These are phyloP conservation scores for Trichoderma semiorbis DNA, from an alignment of 2,329 filamentous ascomycete species.

Conservation along the genomic window DNA sequence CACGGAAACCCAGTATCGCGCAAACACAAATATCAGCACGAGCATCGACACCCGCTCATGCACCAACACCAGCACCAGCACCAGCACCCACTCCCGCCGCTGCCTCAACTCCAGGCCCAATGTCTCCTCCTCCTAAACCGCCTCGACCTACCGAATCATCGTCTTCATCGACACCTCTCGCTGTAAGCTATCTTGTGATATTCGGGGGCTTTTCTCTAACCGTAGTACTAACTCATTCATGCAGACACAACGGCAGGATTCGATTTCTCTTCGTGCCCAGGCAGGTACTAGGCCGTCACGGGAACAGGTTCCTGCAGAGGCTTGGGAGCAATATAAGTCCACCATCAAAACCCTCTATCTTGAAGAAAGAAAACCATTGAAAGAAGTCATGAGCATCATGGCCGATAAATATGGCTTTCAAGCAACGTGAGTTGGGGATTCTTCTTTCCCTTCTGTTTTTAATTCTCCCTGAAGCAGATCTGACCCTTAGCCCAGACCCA, in stretches of 20 bases:
- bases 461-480: background rate
- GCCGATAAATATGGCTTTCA: slow-evolving; percentile 46
- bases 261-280: slow-evolving; percentile 30
- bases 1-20: slow-evolving; percentile 15
- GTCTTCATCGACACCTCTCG: slow-evolving; percentile 25
- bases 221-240: background rate
- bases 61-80: slow-evolving; percentile 18
- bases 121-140: slow-evolving; percentile 26
- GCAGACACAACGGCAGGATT: slow-evolving; percentile 30
- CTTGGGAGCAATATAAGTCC: slow-evolving; percentile 47
- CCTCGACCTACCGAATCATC: slow-evolving; percentile 27
- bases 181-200: slow-evolving; percentile 24
- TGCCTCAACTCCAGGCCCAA: slow-evolving; percentile 1
- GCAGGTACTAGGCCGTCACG: slow-evolving; percentile 37
- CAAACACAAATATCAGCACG: slow-evolving; percentile 24
- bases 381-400: slow-evolving; percentile 52
- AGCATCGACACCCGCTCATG: slow-evolving; percentile 18
- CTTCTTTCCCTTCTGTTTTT: background rate
- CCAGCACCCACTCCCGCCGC: background rate
- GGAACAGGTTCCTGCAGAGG: slow-evolving; percentile 44
- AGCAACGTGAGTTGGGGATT: slow-evolving; percentile 41
- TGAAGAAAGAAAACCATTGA: slow-evolving; percentile 49
- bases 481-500: slow-evolving; percentile 37
- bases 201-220: background rate
- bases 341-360: slow-evolving; percentile 46